phyloP scores from a whole-genome alignment of 768 basidiomycete species.

The Termitomyces sp. region DNA sequence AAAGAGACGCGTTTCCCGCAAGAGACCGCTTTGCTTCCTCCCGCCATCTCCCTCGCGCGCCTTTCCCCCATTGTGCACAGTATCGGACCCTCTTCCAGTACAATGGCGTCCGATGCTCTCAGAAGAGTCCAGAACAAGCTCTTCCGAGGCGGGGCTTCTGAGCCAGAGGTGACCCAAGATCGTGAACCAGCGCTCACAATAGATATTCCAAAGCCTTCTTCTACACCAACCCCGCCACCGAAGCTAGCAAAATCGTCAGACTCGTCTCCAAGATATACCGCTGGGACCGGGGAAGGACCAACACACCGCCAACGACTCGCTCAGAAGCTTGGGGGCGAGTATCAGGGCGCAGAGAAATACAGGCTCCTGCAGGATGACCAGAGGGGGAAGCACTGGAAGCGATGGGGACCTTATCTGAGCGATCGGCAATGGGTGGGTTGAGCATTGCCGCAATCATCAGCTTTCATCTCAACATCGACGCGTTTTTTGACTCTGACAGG shows the following conservation, averaged over 20 bases:
- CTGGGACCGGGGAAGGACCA: constrained; percentile 15
- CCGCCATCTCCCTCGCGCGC: not conserved
- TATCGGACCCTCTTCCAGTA: not conserved
- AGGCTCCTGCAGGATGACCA: constrained; percentile 81
- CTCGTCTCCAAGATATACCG: constrained; percentile 26
- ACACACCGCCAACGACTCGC: constrained; percentile 65
- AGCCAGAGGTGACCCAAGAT: constrained; percentile 14
- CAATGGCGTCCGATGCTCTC: constrained; percentile 38
- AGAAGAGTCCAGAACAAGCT: constrained; percentile 75
- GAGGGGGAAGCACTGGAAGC: constrained; percentile 91
- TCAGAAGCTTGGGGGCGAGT: constrained; percentile 61
- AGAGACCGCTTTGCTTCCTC: not conserved
- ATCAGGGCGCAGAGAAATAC: constrained; percentile 78
- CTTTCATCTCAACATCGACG: constrained; percentile 3
- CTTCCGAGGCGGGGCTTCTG: constrained; percentile 44
- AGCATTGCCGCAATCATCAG: not conserved
- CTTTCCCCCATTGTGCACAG: not conserved
- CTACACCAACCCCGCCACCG: constrained; percentile 39
- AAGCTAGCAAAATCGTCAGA: constrained; percentile 40
- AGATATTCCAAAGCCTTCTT: constrained; percentile 57
- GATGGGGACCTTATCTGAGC: constrained; percentile 97
- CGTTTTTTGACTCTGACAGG: constrained; percentile 44
- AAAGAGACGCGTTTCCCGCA: constrained; percentile 2
- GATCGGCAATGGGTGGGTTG: constrained; percentile 95
- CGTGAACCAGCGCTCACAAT: constrained; percentile 49